These are phyloP conservation scores for Planoprotostelium fungivorum DNA, from an alignment of 78 protist species.

Conservation along the genomic window DNA sequence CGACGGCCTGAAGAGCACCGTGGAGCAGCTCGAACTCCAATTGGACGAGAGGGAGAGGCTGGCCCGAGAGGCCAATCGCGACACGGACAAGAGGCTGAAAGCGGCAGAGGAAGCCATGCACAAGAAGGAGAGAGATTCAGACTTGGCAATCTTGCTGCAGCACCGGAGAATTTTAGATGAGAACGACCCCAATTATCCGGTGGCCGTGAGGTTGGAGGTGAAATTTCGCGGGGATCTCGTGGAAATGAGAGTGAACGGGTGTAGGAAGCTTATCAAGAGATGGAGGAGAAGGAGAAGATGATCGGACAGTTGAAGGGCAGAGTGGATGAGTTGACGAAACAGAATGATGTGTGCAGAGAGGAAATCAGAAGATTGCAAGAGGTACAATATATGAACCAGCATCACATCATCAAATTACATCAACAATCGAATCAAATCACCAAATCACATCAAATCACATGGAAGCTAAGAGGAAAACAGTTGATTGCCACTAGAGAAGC, in stretches of 20 bases:
- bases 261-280: no score
- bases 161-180: not conserved
- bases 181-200: not conserved
- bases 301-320: no score
- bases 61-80: not conserved
- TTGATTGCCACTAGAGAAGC: not conserved
- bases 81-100: not conserved
- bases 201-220: not conserved
- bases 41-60: not conserved
- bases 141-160: not conserved
- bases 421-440: no score
- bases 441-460: no score
- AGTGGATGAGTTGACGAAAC: no score
- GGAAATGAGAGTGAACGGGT: no score
- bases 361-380: no score
- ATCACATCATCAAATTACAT: no score
- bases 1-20: not conserved
- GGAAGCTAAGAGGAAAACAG: no score
- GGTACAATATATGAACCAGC: no score
- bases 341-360: no score
- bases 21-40: not conserved
- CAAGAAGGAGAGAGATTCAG: not conserved
- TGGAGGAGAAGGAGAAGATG: no score
- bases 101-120: not conserved
- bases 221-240: not conserved